Conservation (phyloP, 2,329 filamentous ascomycete genomes). For the Hypocreales sp. region DNA sequence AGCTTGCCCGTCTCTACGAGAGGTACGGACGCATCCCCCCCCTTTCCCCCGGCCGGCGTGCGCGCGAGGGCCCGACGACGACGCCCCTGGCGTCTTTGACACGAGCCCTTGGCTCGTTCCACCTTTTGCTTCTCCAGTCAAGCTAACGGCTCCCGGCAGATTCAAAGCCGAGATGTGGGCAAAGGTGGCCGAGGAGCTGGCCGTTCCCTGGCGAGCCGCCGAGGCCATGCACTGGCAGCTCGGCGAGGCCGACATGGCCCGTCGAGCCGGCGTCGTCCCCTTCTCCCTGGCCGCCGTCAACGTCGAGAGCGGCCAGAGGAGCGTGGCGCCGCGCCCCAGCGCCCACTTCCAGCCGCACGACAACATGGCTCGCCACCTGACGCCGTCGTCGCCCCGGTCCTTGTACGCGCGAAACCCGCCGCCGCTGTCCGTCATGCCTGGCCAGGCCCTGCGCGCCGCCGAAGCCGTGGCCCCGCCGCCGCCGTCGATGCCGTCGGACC, state of each 20-base stretch:
- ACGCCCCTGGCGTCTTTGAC: too few species aligned
- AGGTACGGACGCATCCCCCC: too few species aligned
- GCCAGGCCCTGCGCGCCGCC: constrained; percentile 12
- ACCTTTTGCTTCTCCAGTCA: neutral
- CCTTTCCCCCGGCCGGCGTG: too few species aligned
- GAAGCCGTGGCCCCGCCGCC: constrained; percentile 5
- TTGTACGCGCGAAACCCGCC: constrained; percentile 22
- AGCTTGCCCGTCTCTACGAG: constrained; percentile 85
- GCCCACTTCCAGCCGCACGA: constrained; percentile 31
- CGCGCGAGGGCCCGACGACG: too few species aligned
- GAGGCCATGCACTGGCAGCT: constrained; percentile 99
- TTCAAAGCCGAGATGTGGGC: constrained; percentile 98
- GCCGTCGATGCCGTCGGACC: constrained; percentile 13
- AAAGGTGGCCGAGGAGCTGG: constrained; percentile 88
- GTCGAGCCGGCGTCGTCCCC: constrained; percentile 75
- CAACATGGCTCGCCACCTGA: constrained; percentile 25
- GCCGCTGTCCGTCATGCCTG: constrained; percentile 15
- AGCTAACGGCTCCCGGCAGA: constrained; percentile 29
- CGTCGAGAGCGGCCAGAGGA: constrained; percentile 24
- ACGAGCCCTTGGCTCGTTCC: too few species aligned
- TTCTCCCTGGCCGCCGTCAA: constrained; percentile 54
- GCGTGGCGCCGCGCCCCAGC: constrained; percentile 21
- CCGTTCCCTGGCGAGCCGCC: constrained; percentile 83
- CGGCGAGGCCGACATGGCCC: constrained; percentile 85
- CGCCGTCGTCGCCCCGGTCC: constrained; percentile 22